Percentiles rank a stretch among this genome's conserved stretches.
Conservation (phyloP, 768 basidiomycete species). For the Suillus americanus region DNA sequence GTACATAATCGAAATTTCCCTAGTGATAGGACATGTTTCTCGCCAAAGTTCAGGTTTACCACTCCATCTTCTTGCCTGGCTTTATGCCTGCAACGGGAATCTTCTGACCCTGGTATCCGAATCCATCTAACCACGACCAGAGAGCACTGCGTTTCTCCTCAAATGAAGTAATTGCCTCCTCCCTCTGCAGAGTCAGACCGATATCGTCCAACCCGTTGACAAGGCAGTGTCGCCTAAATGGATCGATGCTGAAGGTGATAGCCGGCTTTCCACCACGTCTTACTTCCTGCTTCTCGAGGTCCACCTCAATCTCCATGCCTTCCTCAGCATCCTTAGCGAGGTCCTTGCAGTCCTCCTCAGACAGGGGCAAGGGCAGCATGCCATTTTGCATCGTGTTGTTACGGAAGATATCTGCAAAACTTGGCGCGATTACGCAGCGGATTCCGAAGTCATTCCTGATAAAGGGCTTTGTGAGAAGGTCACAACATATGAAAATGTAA, state of each 20-base stretch:
- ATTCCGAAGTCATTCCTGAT: conserved; percentile 86
- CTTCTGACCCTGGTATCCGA: conserved; percentile 81
- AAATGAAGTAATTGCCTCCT: conserved; percentile 68
- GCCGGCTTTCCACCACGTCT: conserved; percentile 68
- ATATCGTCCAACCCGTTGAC: conserved; percentile 97
- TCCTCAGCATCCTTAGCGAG: conserved; percentile 77
- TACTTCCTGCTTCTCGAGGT: conserved; percentile 80
- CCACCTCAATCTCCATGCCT: conserved; percentile 76
- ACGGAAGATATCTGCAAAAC: conserved; percentile 89
- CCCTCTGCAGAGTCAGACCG: conserved; percentile 86
- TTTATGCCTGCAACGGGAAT: conserved; percentile 54
- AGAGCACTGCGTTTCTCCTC: conserved; percentile 72
- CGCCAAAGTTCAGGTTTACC: conserved; percentile 43
- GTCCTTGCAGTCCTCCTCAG: conserved; percentile 68
- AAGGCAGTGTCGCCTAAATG: conserved; percentile 91
- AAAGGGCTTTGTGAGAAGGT: not conserved
- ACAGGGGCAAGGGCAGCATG: conserved; percentile 76
- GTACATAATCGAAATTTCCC: not conserved
- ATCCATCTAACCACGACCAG: conserved; percentile 98
- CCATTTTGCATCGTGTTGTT: conserved; percentile 93
- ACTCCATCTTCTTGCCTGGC: conserved; percentile 60
- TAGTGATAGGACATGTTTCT: not conserved
- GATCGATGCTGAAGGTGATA: conserved; percentile 79
- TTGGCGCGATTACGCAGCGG: conserved; percentile 82
- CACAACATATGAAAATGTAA: conserved; percentile 1